These are phyloP conservation scores for Achaetomium macrosporum DNA, from an alignment of 2,329 filamentous ascomycete genomes.

Conservation along the genomic window DNA sequence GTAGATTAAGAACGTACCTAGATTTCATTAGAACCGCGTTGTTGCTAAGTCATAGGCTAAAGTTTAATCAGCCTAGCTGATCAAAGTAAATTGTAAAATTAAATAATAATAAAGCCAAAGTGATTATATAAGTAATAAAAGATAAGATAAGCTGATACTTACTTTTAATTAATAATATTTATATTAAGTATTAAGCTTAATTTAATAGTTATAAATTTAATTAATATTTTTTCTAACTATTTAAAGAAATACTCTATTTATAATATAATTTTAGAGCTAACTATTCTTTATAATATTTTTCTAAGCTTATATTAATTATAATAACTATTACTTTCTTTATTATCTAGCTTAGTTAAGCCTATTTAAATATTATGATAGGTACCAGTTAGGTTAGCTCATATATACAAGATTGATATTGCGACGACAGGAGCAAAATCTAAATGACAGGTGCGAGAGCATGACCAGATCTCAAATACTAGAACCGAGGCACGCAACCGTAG, in stretches of 20 bases:
- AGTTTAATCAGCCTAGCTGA: no score
- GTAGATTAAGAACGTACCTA: conserved; percentile 9
- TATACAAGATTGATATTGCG: no score
- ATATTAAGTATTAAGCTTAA: neutral
- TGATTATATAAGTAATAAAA: neutral
- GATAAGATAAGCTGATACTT: neutral
- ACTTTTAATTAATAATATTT: neutral
- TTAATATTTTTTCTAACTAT: neutral
- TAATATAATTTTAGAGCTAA: neutral
- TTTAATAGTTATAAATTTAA: neutral
- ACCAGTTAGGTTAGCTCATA: no score
- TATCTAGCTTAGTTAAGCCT: no score
- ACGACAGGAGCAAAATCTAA: no score
- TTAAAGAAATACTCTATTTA: no score
- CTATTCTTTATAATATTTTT: neutral
- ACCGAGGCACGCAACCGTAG: no score
- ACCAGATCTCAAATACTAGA: no score
- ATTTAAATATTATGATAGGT: no score
- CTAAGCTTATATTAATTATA: neutral
- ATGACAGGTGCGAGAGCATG: no score
- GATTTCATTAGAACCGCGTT: conserved; percentile 1
- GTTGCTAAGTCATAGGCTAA: neutral
- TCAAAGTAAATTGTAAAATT: neutral
- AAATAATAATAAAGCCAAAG: neutral
- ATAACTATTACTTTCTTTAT: no score